phyloP scores from a whole-genome alignment of 2,329 filamentous ascomycete genomes.

The Claviceps maximensis region DNA sequence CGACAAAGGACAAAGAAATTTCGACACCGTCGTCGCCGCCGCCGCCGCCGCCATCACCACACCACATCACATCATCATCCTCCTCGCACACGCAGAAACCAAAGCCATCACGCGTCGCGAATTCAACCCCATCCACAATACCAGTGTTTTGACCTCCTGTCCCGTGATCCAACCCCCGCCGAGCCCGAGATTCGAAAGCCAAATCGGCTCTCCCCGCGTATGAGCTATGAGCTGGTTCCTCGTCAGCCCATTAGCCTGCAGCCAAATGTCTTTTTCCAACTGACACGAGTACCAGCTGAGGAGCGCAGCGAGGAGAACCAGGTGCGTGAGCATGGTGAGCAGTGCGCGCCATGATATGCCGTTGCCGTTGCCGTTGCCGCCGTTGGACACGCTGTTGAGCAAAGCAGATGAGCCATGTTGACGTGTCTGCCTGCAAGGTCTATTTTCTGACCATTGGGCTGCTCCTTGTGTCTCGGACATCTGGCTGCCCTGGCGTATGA shows the following conservation, averaged over 20 bases:
- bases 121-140: background rate
- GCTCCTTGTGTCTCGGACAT: background rate
- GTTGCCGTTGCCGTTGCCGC: too few relatives aligned
- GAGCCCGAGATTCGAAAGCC: slow-evolving; percentile 6
- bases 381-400: too few relatives aligned
- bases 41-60: too few relatives aligned
- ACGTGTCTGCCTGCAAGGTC: too few relatives aligned
- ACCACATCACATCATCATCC: background rate
- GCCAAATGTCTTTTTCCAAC: slow-evolving; percentile 17
- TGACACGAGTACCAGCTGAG: slow-evolving; percentile 9
- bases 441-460: too few relatives aligned
- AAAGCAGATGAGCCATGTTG: too few relatives aligned
- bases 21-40: too few relatives aligned
- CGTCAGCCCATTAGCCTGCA: slow-evolving; percentile 18
- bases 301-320: slow-evolving; percentile 7
- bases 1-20: too few relatives aligned
- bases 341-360: background rate
- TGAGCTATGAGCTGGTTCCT: slow-evolving; percentile 15
- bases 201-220: slow-evolving; percentile 1
- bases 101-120: background rate
- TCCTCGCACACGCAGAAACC: background rate
- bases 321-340: slow-evolving; percentile 2
- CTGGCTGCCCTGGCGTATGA: too few relatives aligned
- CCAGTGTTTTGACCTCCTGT: background rate
- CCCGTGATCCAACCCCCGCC: background rate